Evolutionary conservation across 495 filamentous ascomycete species (phyloP).

Genomic region (Lophium mytilinum): DNA sequence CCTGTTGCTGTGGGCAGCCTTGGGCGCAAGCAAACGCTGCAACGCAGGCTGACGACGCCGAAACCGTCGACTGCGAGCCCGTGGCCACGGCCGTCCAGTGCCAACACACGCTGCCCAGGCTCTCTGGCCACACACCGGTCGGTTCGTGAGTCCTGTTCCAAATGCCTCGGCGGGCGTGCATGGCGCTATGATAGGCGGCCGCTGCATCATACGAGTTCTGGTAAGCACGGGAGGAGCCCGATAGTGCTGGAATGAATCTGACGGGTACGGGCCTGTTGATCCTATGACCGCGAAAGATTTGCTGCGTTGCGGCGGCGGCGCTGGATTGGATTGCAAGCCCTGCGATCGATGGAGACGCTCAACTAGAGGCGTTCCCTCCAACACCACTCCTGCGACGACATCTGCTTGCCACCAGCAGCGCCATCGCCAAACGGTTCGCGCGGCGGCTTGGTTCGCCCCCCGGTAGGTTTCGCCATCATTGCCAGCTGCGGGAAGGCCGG

Average conservation of each 20-base stretch:
- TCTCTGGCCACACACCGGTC: too few species aligned
- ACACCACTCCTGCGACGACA: too few species aligned
- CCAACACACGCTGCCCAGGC: too few species aligned
- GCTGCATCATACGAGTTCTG: neutral
- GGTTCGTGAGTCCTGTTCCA: too few species aligned
- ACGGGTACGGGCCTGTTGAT: neutral
- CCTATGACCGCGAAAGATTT: neutral
- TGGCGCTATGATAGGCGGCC: neutral
- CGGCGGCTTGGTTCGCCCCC: constrained; percentile 9
- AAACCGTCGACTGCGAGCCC: too few species aligned
- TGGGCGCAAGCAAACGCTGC: too few species aligned
- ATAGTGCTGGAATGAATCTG: constrained; percentile 1
- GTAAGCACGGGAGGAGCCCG: neutral
- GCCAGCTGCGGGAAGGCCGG: constrained; percentile 18
- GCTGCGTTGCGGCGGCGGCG: constrained; percentile 4
- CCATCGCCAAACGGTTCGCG: neutral
- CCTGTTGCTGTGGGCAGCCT: too few species aligned
- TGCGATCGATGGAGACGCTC: neutral
- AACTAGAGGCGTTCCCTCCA: too few species aligned
- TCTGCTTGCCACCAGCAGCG: too few species aligned
- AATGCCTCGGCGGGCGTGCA: too few species aligned
- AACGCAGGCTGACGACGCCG: too few species aligned
- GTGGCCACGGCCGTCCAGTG: too few species aligned
- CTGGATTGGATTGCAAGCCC: constrained; percentile 1
- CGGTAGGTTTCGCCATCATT: constrained; percentile 5